Evolutionary conservation across 2,329 filamentous ascomycete species (phyloP).

Genomic region (Fusarium multiceps): DNA sequence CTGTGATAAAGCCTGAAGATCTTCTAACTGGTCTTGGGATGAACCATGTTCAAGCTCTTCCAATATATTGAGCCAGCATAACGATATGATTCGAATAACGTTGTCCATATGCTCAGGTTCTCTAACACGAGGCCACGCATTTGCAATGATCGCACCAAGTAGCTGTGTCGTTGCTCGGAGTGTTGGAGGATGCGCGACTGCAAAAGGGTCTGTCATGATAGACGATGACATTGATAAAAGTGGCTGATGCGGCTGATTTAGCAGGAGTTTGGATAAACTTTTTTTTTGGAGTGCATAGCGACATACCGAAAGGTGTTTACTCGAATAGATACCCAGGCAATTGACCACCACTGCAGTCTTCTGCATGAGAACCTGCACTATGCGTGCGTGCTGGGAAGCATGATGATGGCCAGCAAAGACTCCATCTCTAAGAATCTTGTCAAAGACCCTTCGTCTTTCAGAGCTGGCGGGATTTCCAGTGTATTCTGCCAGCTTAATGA

Average conservation of each 20-base stretch:
- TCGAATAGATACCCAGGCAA: slow-evolving; percentile 69
- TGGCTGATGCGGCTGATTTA: slow-evolving; percentile 57
- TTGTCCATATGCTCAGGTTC: slow-evolving; percentile 67
- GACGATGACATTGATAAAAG: slow-evolving; percentile 74
- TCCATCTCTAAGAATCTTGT: slow-evolving; percentile 67
- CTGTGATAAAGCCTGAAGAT: slow-evolving; percentile 15
- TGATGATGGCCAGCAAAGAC: slow-evolving; percentile 67
- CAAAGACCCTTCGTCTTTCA: slow-evolving; percentile 56
- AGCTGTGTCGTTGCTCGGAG: slow-evolving; percentile 64
- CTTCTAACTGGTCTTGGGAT: background rate
- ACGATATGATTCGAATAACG: slow-evolving; percentile 69
- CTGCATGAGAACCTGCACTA: slow-evolving; percentile 67
- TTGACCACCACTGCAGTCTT: slow-evolving; percentile 62
- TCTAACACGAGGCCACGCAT: slow-evolving; percentile 75
- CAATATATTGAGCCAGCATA: slow-evolving; percentile 70
- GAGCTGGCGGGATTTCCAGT: slow-evolving; percentile 41
- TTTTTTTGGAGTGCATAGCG: slow-evolving; percentile 18
- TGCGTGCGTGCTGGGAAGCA: slow-evolving; percentile 65
- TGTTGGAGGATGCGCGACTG: slow-evolving; percentile 63
- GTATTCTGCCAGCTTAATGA: slow-evolving; percentile 66
- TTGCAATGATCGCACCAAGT: slow-evolving; percentile 68
- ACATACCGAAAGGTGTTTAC: slow-evolving; percentile 74
- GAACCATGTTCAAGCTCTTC: slow-evolving; percentile 53
- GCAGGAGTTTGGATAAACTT: background rate
- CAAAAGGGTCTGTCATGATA: slow-evolving; percentile 77